Evolutionary conservation across 306 rosid species (phyloP).

Genomic region (Acacia acuminata): DNA sequence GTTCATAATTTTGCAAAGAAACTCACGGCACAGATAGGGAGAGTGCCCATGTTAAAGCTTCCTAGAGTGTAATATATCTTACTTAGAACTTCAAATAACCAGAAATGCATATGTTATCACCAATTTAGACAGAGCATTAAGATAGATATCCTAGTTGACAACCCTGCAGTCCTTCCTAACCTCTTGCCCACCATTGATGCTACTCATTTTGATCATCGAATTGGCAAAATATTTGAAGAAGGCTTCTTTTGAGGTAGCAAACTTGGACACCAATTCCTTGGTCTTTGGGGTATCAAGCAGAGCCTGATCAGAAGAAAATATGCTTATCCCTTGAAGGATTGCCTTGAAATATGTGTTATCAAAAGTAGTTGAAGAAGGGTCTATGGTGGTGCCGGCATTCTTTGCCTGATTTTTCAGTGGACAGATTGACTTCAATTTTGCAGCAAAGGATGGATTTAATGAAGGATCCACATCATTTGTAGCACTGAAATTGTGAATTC

Average conservation of each 20-base stretch:
- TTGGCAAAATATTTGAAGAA: constrained; percentile 63
- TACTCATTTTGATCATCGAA: constrained; percentile 81
- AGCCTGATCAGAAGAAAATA: constrained; percentile 76
- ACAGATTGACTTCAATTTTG: constrained; percentile 53
- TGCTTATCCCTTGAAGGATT: constrained; percentile 55
- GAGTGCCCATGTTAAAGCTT: neutral
- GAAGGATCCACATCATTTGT: constrained; percentile 65
- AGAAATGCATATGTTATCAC: neutral
- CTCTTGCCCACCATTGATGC: constrained; percentile 56
- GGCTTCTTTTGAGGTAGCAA: constrained; percentile 48
- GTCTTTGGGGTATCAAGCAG: constrained; percentile 53
- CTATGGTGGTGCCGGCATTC: constrained; percentile 60
- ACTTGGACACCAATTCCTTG: constrained; percentile 57
- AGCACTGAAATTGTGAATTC: constrained; percentile 66
- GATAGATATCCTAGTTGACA: constrained; percentile 48
- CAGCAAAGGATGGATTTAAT: constrained; percentile 55
- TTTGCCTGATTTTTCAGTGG: constrained; percentile 55
- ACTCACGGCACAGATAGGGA: neutral
- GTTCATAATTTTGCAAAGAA: neutral
- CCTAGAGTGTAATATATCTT: neutral
- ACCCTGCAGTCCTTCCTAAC: constrained; percentile 57
- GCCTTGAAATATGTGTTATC: constrained; percentile 77
- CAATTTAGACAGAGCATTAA: neutral
- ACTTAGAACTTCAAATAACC: neutral
- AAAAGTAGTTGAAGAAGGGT: constrained; percentile 54